These are phyloP conservation scores for Beauveria varroae DNA, from an alignment of 2,329 filamentous ascomycete genomes.

Conservation along the genomic window DNA sequence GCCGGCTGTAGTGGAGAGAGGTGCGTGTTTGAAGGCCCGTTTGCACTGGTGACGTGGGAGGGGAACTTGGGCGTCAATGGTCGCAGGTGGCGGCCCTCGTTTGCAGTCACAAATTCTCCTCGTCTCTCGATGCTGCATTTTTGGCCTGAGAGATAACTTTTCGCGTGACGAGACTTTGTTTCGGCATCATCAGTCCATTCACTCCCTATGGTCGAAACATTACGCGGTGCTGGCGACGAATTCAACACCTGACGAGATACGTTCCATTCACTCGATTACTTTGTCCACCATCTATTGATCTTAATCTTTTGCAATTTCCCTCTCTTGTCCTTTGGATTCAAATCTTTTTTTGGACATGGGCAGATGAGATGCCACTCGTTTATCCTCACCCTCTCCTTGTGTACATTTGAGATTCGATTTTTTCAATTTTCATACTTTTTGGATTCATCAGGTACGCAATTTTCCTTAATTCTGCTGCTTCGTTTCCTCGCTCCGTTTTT, in stretches of 20 bases:
- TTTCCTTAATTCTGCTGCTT: not conserved
- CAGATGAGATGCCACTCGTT: not conserved
- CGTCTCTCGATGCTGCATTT: too few species aligned
- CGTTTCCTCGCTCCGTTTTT: not conserved
- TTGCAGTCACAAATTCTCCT: not conserved
- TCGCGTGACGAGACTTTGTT: too few species aligned
- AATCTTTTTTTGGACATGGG: constrained; percentile 3
- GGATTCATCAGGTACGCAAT: constrained; percentile 3
- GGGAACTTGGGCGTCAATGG: not conserved
- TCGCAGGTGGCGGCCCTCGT: not conserved
- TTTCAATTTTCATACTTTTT: constrained; percentile 1
- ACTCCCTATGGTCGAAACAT: not conserved
- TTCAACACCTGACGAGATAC: not conserved
- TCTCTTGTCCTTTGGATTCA: not conserved
- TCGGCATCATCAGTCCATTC: not conserved
- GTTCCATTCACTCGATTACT: not conserved
- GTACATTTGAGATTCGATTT: constrained; percentile 1
- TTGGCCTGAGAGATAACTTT: too few species aligned
- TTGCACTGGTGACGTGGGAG: not conserved
- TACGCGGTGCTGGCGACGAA: not conserved
- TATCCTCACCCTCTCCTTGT: not conserved
- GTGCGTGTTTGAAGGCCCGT: not conserved
- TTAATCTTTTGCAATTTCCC: not conserved
- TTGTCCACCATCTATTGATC: not conserved
- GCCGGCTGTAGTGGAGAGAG: not conserved